Evolutionary conservation across 176 grass and related monocot species (phyloP).

Genomic region (Saccharum officinarum): DNA sequence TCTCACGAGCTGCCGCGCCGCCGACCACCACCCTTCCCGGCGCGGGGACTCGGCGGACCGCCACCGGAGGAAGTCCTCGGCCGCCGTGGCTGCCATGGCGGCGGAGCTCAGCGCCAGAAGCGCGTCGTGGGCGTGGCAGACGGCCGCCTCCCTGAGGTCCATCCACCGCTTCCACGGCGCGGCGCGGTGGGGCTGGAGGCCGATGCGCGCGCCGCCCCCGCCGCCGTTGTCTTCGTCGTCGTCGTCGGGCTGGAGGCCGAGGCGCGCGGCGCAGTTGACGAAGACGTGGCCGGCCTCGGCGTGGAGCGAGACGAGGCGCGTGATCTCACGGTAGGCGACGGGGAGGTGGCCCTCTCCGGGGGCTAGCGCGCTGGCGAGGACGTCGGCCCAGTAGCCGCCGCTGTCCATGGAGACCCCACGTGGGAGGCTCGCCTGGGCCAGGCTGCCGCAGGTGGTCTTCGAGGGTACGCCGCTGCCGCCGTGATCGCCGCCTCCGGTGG

Average conservation of each 20-base stretch:
- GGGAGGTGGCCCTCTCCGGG: background rate
- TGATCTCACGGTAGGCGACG: conserved; percentile 41
- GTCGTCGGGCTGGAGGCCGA: background rate
- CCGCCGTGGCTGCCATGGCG: conserved; percentile 12
- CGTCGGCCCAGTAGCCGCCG: background rate
- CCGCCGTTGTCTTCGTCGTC: background rate
- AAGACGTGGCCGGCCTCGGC: conserved; percentile 33
- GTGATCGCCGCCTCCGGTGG: background rate
- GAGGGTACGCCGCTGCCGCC: background rate
- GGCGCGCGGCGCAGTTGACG: conserved; percentile 11
- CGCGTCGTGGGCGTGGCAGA: conserved; percentile 32
- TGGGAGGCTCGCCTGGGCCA: no score
- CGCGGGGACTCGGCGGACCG: background rate
- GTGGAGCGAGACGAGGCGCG: conserved; percentile 40
- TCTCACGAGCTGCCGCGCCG: background rate
- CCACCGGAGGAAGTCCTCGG: conserved; percentile 35
- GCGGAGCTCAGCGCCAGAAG: conserved; percentile 26
- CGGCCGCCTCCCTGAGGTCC: background rate
- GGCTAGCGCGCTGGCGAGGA: conserved; percentile 21
- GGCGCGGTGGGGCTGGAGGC: background rate
- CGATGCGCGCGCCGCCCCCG: background rate
- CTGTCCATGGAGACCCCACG: background rate
- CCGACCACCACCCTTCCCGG: background rate
- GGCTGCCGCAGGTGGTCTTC: background rate
- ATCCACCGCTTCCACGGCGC: conserved; percentile 21